A percentile compares a stretch with the other conserved stretches of the same genome.
Conservation (phyloP, 257 asterid genomes). For the Cruciata laevipes region DNA sequence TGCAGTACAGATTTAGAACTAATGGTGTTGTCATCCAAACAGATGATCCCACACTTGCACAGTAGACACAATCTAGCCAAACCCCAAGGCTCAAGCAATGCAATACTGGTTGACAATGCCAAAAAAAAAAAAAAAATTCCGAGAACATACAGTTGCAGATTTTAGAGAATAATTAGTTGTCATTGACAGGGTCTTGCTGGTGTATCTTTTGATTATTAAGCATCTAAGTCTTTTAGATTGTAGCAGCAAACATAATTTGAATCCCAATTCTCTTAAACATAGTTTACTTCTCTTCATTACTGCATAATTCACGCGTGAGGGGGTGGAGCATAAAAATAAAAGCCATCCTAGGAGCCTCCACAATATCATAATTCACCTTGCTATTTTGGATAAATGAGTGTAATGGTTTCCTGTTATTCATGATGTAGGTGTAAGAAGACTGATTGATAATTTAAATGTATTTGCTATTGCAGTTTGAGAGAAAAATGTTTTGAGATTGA, state of each 20-base stretch:
- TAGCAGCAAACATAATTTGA: not conserved
- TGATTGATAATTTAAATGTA: not conserved
- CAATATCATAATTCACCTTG: too few species aligned
- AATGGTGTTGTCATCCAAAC: not conserved
- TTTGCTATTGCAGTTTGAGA: not conserved
- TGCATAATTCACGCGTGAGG: not conserved
- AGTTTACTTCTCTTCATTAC: not conserved
- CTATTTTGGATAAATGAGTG: slow-evolving; percentile 3
- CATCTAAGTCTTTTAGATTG: not conserved
- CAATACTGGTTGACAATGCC: not conserved
- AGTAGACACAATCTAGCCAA: not conserved
- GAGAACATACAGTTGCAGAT: not conserved
- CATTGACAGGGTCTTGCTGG: not conserved
- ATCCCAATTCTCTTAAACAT: not conserved
- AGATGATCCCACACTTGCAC: not conserved
- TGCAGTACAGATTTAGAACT: not conserved
- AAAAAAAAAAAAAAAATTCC: not conserved
- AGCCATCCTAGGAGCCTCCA: not conserved
- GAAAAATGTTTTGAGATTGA: not conserved
- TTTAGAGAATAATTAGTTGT: not conserved
- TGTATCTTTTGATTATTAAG: not conserved
- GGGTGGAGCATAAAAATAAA: not conserved
- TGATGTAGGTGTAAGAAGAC: not conserved
- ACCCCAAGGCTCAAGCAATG: not conserved
- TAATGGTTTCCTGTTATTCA: not conserved